Evolutionary conservation across 768 basidiomycete species (phyloP), one percentile per base, ranked within the genome.

Genomic region (Imleria badia): DNA sequence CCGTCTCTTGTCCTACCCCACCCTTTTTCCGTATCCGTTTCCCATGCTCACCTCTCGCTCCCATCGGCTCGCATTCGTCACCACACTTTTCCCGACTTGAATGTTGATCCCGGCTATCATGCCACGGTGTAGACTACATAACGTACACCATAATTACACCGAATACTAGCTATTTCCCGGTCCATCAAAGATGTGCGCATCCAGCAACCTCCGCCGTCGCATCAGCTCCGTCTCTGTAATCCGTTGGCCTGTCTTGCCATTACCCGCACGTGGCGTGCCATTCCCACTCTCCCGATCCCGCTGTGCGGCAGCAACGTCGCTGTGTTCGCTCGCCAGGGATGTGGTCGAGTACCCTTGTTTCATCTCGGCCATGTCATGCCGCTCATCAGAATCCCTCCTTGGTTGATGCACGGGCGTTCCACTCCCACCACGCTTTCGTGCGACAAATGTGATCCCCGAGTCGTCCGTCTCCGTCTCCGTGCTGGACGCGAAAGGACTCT

Each of bases 221-320:
- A 94, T 86, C 67, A 93, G 69, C 70, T 91, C 90, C 19, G 76
- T 80, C 70, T 92, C 89, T n/a, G 81, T 79, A 52, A 90, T 91
- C 39, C 83, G 84, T 58, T 86, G 83, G 17, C 87, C 86, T 14
- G 79, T 75, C 72, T 71, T 78, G 60, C 61, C 82, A 69, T 59
- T 71, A 1, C 60, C 61, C 11, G 20, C 59, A 3, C 69, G 61
- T 2, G 69, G 70, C 1, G 66, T 73, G 2, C 67, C 56, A 15
- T n/a, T 56, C 43, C 22, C 64, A n/a, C 57, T 72, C 70, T 71
- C 67, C 50, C 62, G 59, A 22, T 57, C 65, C 6, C 66, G 46
- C 7, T 51, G 46, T 30, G 30, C 45, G 12, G 33, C 46, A 22
- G 26, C 48, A 15, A 35, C 51, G 10, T 56, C 65, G 6, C 30